Base-by-base conservation (phyloP, 2,329 filamentous ascomycete genomes). In the Dactylellina haptotyla region DNA sequence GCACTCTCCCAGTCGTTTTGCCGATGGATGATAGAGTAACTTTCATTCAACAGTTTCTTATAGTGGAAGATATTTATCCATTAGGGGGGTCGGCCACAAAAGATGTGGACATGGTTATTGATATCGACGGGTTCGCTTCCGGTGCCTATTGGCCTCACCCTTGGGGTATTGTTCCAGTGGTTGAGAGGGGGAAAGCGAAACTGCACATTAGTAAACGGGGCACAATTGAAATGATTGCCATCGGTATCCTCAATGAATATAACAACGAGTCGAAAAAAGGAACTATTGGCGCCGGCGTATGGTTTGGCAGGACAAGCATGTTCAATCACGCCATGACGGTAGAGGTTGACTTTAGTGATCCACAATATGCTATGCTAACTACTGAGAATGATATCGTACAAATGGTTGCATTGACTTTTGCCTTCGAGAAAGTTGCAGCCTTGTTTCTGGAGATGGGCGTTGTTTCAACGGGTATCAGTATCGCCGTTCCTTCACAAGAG, bases 341-440 rank as follows among this genome's bases (percentile, higher is more conserved):
- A 2, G 67, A 72, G 4, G 28, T 72, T 1, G 51, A 72, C 30
- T 59, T 72, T 25, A 32, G 14, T 4, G 58, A 65, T n/a, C 16
- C 28, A 1, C 67, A 72, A 20, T 72, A 59, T 16, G 16, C 50
- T 16, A 53, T 59, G 51, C 20, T 64, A 3, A 26, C 34, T 5
- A 25, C 34, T 3, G 48, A 54, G 8, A 43, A 72, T 18, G 67
- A 72, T 23, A 54, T 51, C 5, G 53, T 72, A 1, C 67, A 72
- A n/a, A 59, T 72, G 67, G 59, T 72, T 1, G 67, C 67, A 3
- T 50, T 72, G 26, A 72, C 59, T 2, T 72, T 64, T 32, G 67
- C 59, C 10, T 12, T 72, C 8, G 67, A 72, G 25, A 72, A 72
- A 18, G 26, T 64, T 18, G 51, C 58, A 10, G 43, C 59, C 5